Evolutionary conservation across 1,139 yeast genomes (phyloP).

Genomic region (Oligophagozyma castellii): DNA sequence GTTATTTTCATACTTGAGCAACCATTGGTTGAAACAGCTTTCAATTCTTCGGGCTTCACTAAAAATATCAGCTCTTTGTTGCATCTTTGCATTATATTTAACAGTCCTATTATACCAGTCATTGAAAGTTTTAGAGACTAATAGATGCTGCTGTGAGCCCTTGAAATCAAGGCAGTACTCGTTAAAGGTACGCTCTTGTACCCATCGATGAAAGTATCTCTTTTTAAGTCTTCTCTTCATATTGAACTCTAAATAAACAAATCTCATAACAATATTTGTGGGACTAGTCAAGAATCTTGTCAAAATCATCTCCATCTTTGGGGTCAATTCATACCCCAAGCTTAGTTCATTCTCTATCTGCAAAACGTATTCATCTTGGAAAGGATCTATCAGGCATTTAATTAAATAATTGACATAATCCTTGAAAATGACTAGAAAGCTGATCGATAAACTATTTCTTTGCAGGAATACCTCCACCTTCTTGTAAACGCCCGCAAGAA

Average conservation of each 20-base stretch:
- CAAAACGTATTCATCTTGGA: conserved; percentile 6
- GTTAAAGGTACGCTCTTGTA: neutral
- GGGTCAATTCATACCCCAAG: conserved; percentile 5
- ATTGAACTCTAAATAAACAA: conserved; percentile 7
- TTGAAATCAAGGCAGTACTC: conserved; percentile 1
- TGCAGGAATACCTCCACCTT: conserved; percentile 3
- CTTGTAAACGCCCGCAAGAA: neutral
- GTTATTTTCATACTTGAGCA: neutral
- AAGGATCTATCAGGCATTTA: conserved; percentile 6
- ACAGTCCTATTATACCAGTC: too few species aligned
- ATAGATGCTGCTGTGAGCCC: too few species aligned
- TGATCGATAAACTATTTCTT: conserved; percentile 7
- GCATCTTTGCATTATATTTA: too few species aligned
- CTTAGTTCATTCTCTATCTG: conserved; percentile 7
- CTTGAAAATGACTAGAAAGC: conserved; percentile 7
- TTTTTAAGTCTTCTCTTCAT: neutral
- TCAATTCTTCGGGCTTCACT: too few species aligned
- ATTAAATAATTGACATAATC: conserved; percentile 5
- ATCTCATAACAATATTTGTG: conserved; percentile 7
- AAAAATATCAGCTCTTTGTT: too few species aligned
- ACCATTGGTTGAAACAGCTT: neutral
- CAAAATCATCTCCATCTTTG: conserved; percentile 5
- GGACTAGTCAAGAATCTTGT: conserved; percentile 7
- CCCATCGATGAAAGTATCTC: neutral
- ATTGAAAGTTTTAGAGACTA: too few species aligned